Conservation (phyloP, 768 basidiomycete species). For the Sarcodon sp. region DNA sequence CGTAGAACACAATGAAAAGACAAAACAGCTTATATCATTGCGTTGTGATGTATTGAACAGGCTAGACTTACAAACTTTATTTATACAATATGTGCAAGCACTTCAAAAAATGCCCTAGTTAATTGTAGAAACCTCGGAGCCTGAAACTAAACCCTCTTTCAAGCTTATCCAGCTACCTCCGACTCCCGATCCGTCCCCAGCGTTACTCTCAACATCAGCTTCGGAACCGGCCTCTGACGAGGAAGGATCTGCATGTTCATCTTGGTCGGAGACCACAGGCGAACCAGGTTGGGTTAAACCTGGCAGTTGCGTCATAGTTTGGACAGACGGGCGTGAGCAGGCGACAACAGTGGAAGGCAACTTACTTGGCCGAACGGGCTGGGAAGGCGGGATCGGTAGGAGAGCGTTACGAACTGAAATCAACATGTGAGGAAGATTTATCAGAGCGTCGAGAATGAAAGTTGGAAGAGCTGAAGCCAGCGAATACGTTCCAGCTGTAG, state of each 20-base stretch:
- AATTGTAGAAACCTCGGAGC: too few relatives aligned
- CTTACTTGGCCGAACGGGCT: slow-evolving; percentile 16
- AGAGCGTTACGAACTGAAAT: slow-evolving; percentile 51
- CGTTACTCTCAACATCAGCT: slow-evolving; percentile 55
- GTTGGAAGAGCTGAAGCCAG: slow-evolving; percentile 61
- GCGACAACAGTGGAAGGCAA: slow-evolving; percentile 16
- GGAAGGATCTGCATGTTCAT: slow-evolving; percentile 11
- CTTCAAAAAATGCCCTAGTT: too few relatives aligned
- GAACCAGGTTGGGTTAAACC: slow-evolving; percentile 3
- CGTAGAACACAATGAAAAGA: too few relatives aligned
- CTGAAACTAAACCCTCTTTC: slow-evolving; percentile 2
- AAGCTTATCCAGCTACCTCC: slow-evolving; percentile 66
- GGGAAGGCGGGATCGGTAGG: slow-evolving; percentile 34
- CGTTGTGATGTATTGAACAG: too few relatives aligned
- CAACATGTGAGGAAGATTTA: slow-evolving; percentile 55
- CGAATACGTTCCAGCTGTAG: slow-evolving; percentile 55
- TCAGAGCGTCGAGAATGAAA: slow-evolving; percentile 45
- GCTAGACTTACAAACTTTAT: too few relatives aligned
- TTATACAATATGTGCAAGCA: too few relatives aligned
- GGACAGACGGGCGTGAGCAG: slow-evolving; percentile 3
- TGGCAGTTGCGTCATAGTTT: background rate
- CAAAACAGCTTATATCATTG: too few relatives aligned
- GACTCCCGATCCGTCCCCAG: slow-evolving; percentile 34
- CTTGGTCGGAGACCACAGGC: slow-evolving; percentile 5
- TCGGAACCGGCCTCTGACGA: slow-evolving; percentile 43